phyloP scores from a whole-genome alignment of 768 basidiomycete genomes.

The Gloeophyllum trabeum region DNA sequence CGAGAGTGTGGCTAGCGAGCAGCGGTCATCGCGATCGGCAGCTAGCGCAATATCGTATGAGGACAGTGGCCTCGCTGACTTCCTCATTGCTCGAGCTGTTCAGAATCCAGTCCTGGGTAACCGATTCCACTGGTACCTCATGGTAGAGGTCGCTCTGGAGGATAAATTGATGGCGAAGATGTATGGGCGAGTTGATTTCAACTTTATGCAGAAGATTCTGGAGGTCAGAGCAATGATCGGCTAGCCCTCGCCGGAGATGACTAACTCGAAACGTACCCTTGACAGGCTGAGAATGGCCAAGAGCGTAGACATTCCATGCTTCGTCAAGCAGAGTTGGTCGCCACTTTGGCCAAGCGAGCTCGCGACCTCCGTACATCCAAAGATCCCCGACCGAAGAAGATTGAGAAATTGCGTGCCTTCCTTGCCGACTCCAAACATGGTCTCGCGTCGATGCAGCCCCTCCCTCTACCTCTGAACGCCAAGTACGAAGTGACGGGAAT shows the following conservation, averaged over 20 bases:
- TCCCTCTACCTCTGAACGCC: conserved; percentile 91
- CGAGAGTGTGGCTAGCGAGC: conserved; percentile 72
- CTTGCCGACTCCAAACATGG: conserved; percentile 81
- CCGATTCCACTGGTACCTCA: conserved; percentile 93
- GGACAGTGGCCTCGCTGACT: conserved; percentile 89
- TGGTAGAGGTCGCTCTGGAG: conserved; percentile 89
- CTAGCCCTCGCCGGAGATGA: background rate
- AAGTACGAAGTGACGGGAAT: conserved; percentile 76
- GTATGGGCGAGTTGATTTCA: conserved; percentile 86
- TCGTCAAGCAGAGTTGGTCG: conserved; percentile 86
- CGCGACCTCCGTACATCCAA: conserved; percentile 83
- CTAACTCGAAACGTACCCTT: background rate
- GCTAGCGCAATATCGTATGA: conserved; percentile 73
- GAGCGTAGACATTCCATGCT: conserved; percentile 81
- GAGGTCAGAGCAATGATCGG: conserved; percentile 40
- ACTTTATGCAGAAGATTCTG: conserved; percentile 79
- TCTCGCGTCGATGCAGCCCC: conserved; percentile 64
- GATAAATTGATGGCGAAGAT: conserved; percentile 83
- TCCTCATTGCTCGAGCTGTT: conserved; percentile 79
- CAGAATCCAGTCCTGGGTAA: conserved; percentile 81
- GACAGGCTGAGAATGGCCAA: conserved; percentile 59
- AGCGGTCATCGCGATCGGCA: conserved; percentile 49
- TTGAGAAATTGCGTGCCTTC: conserved; percentile 83
- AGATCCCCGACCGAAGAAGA: conserved; percentile 93
- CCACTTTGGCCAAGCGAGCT: conserved; percentile 76